Base-by-base conservation (phyloP, 192 early-diverging fungal genomes). In the Gonapodya sp. region DNA sequence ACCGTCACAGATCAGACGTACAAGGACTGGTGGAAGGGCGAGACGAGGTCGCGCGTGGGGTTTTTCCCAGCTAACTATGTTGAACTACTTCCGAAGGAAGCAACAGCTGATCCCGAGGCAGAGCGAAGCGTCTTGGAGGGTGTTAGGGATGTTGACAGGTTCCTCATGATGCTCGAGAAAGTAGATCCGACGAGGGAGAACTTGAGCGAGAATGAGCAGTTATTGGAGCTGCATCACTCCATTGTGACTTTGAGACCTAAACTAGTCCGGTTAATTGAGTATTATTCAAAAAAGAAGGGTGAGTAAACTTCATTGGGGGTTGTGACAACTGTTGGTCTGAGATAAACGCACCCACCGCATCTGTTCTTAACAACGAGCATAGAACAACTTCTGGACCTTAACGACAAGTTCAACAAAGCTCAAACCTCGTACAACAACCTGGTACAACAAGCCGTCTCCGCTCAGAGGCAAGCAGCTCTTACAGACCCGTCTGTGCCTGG, bases 51-150 rank as follows among this genome's bases (percentile, higher is more conserved):
- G 18, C 89, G 91, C 73, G 90, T 91, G 77, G 98, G 98, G 16
- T 97, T 99, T 64, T 98, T 99, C 81, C 98, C 98, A 8, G 94
- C 95, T 16, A 98, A 98, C 84, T 99, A 98, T 87, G 96, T 98
- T 31, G 91, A 91, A 84, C 83, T 87, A 73, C 37, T 90, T 33
- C 74, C 73, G 31, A 83, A 36, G 8, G 36, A 35, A 18, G 36
- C 37, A 0, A 30, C 18, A 16, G 24, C 36, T 31, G 90, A 92
- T 81, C 85, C 86, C 0, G 90, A 94, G 77, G 85, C 87, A 2
- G 93, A 96, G 79, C 86, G 87, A 0, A 84, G 91, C 37, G 93
- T 96, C 0, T 85, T 95, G 73, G 88, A 86, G 18, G 92, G 95
- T 64, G 87, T 88, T 0, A 85, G 87, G 32, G 95, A 94, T 35